Evolutionary conservation across 2,329 filamentous ascomycete genomes (phyloP), one percentile per base, ranked within the genome.

Genomic region (Penicillium sp.): DNA sequence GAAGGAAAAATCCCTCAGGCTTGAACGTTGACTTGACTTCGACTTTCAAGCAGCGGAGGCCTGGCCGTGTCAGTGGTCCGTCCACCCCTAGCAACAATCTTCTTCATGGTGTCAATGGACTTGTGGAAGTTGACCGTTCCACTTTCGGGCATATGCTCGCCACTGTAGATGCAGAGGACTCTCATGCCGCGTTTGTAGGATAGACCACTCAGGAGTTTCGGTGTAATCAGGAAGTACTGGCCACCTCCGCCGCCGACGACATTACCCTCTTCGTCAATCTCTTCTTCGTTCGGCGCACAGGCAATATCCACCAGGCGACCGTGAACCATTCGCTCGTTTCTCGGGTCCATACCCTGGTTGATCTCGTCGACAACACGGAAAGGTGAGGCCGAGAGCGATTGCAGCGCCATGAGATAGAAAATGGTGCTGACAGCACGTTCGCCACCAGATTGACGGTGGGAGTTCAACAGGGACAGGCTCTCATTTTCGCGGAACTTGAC

Each of bases 331-430:
- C 95, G 90, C 77, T 99, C 95, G 76, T 99, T 99, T 68, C 95
- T 88, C 44, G 93, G 95, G 74, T 99, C 95, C 95, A 99, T 99
- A 64, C 95, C 95, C 78, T 99, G 95, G 72, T 99, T 99, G 82
- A 99, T 99, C 79, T 99, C 95, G 76, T 99, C 95, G 57, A 99
- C 95, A 49, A 99, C 93, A 52, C 95, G 91, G 84, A 99, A 99
- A 1, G 95, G 95, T 3, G 93, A 92, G 68, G 92, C 90, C 16
- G 95, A 93, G 68, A 99, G 87, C 49, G 90, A 90, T 74, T 99
- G 95, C 26, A 99, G 84, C 5, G 95, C 91, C 93, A 99, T 98
- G 55, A 99, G 90, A 78, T 96, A 99, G 82, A 98, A 99, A 71
- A 98, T 96, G 14, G 95, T 99, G 22, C 91, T 96, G 22, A 99